Evolutionary conservation across 805 yeast species (phyloP), one percentile per base, ranked within the genome.

Genomic region (Sugiyamaella qingdaonensis): DNA sequence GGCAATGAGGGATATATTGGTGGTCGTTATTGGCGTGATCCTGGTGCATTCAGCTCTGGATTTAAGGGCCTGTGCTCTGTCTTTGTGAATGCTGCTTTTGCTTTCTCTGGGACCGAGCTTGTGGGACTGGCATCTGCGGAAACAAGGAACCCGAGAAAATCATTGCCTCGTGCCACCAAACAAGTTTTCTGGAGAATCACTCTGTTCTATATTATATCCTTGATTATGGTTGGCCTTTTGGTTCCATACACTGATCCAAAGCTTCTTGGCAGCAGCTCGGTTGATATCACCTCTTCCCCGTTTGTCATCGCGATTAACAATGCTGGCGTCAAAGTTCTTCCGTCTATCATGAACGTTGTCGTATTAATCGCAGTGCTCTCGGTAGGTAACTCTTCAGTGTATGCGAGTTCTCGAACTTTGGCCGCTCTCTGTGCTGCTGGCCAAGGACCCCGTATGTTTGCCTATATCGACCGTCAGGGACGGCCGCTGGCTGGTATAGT

Each of bases 161-260:
- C 85, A 2, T 75, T 84, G 54, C 90, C 89, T 42, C 76, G 77
- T 51, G 88, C 90, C 36, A 81, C 84, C 54, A 85, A 85, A 67
- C 88, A 85, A 68, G 86, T 85, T 1, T 84, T 86, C 69, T 85
- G 90, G 89, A 74, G 90, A 69, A 83, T 86, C 56, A 70, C 82
- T 18, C 67, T 83, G 59, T 85, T 85, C 64, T 86, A 86, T 69
- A 75, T 86, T 65, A 65, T 73, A 11, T 74, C 81, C 58, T 77
- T 67, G 66, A 82, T 68, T 54, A 74, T 75, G 62, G 79, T 73
- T 61, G 84, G 88, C 48, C 79, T 85, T 58, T 73, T 86, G 54
- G 90, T 85, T 18, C 88, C 89, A n/a, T 82, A 75, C 64, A 71
- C 70, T 53, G 77, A 78, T 54, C 62, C 66, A 1, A 66, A 78